Conservation (phyloP, 768 basidiomycete species). For the Mycena rebaudengoi region DNA sequence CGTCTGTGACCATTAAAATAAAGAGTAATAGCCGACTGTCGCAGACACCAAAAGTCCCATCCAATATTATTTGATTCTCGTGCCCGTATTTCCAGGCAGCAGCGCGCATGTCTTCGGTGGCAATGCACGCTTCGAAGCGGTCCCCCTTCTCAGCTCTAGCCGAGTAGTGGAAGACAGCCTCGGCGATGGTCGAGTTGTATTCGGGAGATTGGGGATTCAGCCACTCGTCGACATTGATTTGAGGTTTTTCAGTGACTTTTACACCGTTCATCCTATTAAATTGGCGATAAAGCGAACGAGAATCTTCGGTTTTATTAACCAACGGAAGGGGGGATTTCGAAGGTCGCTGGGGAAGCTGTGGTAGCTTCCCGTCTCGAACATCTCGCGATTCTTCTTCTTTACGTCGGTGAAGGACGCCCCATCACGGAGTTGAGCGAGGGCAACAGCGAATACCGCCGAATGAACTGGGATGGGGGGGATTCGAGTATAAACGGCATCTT, state of each 20-base stretch:
- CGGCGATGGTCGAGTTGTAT: conserved; percentile 27
- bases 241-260: background rate
- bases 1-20: conserved; percentile 41
- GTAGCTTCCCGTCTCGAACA: background rate
- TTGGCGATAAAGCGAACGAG: conserved; percentile 30
- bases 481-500: background rate
- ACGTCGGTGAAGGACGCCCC: background rate
- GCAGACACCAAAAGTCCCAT: conserved; percentile 33
- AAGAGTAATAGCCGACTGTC: conserved; percentile 35
- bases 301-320: conserved; percentile 18
- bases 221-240: conserved; percentile 37
- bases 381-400: background rate
- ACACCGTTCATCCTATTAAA: conserved; percentile 26
- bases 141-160: conserved; percentile 25
- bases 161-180: conserved; percentile 36
- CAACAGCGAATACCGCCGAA: background rate
- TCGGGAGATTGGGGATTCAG: conserved; percentile 27
- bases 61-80: conserved; percentile 27
- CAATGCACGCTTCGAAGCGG: conserved; percentile 34
- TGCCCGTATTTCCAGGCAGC: conserved; percentile 33
- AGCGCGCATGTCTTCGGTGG: conserved; percentile 32
- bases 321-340: background rate
- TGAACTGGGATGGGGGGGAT: background rate
- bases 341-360: background rate
- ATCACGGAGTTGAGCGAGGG: background rate